phyloP scores from a whole-genome alignment of 1,284 basidiomycete species.

The Leccinum griseonigrum region DNA sequence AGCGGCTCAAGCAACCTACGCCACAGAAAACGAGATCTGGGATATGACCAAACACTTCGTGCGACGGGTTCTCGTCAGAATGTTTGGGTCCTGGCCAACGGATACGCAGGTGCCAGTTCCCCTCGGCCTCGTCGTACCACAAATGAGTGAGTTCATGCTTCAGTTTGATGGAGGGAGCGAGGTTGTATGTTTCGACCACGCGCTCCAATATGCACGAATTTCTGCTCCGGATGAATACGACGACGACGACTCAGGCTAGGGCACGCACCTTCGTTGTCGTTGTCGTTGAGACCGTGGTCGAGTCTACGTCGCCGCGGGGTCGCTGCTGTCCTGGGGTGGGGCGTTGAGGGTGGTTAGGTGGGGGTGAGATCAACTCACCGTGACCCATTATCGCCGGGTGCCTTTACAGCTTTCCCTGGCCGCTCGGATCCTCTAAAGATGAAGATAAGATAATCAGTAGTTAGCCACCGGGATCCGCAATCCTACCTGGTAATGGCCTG shows the following conservation, averaged over 20 bases:
- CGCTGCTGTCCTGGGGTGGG: no score
- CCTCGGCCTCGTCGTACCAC: constrained; percentile 46
- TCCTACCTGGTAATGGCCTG: no score
- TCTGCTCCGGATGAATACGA: constrained; percentile 60
- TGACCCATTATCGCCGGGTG: no score
- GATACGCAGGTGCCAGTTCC: constrained; percentile 55
- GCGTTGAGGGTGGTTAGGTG: no score
- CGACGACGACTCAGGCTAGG: constrained; percentile 53
- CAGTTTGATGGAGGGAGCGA: constrained; percentile 52
- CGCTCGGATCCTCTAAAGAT: no score
- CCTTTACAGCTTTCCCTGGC: no score
- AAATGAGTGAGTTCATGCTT: constrained; percentile 52
- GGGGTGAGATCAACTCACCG: no score
- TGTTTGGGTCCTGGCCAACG: constrained; percentile 32
- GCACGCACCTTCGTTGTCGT: no score
- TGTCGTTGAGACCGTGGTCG: no score
- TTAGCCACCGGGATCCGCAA: no score
- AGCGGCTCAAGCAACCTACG: constrained; percentile 49
- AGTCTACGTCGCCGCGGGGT: no score
- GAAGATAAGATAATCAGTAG: no score
- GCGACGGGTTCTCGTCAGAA: constrained; percentile 15
- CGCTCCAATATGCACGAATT: constrained; percentile 52
- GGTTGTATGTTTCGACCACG: constrained; percentile 58
- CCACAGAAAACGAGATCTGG: constrained; percentile 54
- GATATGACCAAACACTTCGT: constrained; percentile 47